Evolutionary conservation across 2,329 filamentous ascomycete species (phyloP).

Genomic region (Diaporthe ampelina): DNA sequence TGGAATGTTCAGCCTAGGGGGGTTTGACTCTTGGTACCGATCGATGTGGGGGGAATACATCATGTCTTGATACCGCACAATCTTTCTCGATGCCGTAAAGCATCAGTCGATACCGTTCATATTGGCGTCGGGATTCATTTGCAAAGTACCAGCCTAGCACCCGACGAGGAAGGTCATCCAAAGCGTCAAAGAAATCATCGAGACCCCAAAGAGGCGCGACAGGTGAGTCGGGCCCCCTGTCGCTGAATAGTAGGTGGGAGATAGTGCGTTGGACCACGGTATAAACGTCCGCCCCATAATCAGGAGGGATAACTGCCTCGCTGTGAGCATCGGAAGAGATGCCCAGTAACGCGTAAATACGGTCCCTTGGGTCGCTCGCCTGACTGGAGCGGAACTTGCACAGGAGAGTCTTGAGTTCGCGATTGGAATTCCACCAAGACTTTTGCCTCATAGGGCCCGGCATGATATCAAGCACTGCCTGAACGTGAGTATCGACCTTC

Average conservation of each 20-base stretch:
- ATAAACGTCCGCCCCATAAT: conserved; percentile 1
- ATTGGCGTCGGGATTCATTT: background rate
- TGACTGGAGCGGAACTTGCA: conserved; percentile 6
- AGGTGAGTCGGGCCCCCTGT: background rate
- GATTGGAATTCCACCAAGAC: conserved; percentile 18
- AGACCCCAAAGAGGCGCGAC: conserved; percentile 6
- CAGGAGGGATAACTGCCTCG: background rate
- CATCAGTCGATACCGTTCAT: background rate
- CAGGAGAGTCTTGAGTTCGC: background rate
- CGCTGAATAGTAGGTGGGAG: conserved; percentile 1
- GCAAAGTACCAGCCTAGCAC: conserved; percentile 15
- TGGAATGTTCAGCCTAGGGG: background rate
- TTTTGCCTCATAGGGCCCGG: conserved; percentile 1
- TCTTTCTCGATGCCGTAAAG: background rate
- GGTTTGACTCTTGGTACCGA: background rate
- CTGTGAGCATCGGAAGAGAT: background rate
- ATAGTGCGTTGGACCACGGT: conserved; percentile 21
- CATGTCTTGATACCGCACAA: background rate
- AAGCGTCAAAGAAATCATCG: conserved; percentile 4
- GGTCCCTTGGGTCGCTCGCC: conserved; percentile 17
- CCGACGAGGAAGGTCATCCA: conserved; percentile 15
- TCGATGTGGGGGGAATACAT: background rate
- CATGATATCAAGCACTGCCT: conserved; percentile 6
- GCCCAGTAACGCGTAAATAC: conserved; percentile 8
- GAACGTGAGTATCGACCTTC: background rate